Evolutionary conservation across 345 rosid species (phyloP).

Genomic region (Brassica cretica): DNA sequence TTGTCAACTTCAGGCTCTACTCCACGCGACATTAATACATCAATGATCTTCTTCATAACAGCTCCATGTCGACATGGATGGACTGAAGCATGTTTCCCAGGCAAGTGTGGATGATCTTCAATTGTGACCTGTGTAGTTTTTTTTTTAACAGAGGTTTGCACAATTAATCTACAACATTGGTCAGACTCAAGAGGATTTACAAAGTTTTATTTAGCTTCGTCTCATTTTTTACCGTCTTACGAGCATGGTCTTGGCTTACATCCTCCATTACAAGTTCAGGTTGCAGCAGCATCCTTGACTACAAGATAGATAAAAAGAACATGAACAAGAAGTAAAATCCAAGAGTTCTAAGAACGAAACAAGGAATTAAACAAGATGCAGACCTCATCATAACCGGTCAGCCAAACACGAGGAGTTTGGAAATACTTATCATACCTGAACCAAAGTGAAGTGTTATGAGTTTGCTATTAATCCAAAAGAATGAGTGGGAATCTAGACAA

Average conservation of each 20-base stretch:
- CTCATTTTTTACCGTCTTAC: constrained; percentile 58
- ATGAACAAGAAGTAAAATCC: constrained; percentile 1
- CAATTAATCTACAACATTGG: not conserved
- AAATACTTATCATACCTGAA: constrained; percentile 86
- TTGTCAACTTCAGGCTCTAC: constrained; percentile 99
- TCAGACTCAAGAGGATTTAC: constrained; percentile 7
- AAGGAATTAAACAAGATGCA: constrained; percentile 27
- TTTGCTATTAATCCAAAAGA: constrained; percentile 5
- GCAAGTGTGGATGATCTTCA: constrained; percentile 96
- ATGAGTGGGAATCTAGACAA: not conserved
- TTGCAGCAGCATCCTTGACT: constrained; percentile 88
- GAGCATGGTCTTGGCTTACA: constrained; percentile 95
- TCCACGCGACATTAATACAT: constrained; percentile 89
- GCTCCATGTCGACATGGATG: constrained; percentile 99
- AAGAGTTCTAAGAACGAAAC: not conserved
- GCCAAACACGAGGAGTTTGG: constrained; percentile 95
- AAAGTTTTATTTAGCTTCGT: not conserved
- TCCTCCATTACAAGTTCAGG: constrained; percentile 91
- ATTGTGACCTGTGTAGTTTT: constrained; percentile 36
- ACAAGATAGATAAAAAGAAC: constrained; percentile 27
- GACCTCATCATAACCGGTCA: constrained; percentile 94
- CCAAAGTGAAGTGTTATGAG: constrained; percentile 9
- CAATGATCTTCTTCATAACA: constrained; percentile 98
- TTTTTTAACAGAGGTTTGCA: not conserved
- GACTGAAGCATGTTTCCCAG: constrained; percentile 99